Evolutionary conservation across 73 alveolate species (phyloP).

Genomic region (Paramecium pentaurelia): DNA sequence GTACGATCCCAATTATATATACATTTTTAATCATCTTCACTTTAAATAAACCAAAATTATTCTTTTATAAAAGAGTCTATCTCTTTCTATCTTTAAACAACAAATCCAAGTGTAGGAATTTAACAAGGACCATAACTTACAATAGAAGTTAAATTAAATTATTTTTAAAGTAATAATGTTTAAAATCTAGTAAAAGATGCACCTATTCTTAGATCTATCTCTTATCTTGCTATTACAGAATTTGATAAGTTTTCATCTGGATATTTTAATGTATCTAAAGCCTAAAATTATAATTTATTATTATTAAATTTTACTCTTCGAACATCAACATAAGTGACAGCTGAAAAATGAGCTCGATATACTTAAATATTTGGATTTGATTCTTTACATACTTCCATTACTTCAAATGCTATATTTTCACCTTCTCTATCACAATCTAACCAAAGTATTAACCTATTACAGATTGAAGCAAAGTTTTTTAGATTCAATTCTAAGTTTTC

Average conservation of each 20-base stretch:
- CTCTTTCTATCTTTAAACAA: constrained; percentile 90
- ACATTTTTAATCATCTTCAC: constrained; percentile 62
- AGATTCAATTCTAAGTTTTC: constrained; percentile 37
- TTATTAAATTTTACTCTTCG: constrained; percentile 23
- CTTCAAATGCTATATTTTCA: constrained; percentile 98
- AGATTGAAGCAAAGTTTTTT: constrained; percentile 55
- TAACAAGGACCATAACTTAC: constrained; percentile 99
- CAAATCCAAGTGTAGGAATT: constrained; percentile 99
- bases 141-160: constrained; percentile 37
- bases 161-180: constrained; percentile 62
- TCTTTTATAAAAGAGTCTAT: constrained; percentile 93
- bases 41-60: constrained; percentile 88
- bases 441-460: constrained; percentile 89
- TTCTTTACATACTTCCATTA: constrained; percentile 66
- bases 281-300: not conserved
- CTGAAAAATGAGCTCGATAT: constrained; percentile 86
- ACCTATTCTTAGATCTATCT: constrained; percentile 95
- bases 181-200: constrained; percentile 95
- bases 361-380: constrained; percentile 54
- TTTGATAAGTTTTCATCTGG: constrained; percentile 95
- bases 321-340: constrained; percentile 74
- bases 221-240: constrained; percentile 96
- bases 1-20: constrained; percentile 59
- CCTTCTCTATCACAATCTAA: constrained; percentile 99
- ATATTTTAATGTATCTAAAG: constrained; percentile 65